Base-by-base conservation (phyloP, 176 grass and related monocot genomes). In the Oryza punctata region DNA sequence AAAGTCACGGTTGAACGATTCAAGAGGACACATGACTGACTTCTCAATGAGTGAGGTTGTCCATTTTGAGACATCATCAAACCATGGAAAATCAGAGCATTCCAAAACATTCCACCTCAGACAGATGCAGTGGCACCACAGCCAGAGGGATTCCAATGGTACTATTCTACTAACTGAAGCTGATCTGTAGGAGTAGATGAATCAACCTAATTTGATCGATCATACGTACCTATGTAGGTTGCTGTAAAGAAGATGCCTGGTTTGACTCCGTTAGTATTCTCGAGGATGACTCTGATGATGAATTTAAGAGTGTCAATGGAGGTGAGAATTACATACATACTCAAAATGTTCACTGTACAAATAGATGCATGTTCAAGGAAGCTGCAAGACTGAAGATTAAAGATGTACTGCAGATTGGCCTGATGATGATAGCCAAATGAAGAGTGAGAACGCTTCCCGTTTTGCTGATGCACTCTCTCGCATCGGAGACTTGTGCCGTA, bases 191-290 rank as follows among this genome's bases (percentile, higher is more conserved):
- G 18, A 68, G 33, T 47, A 78, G 68, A 47, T 19, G 46, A 14
- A 61, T 83, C 45, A 50, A 83, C 59, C 18, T 63, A 23, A 69
- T 46, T 46, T 69, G 43, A 47, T 76, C 3, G 35, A 37, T 37
- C 35, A 37, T 37, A 37, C 71, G 27, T 81, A 52, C 73, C 23
- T 64, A 37, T 82, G 80, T 78, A 94, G 92, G 92, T 33, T 84
- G 91, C 63, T 94, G 93, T 72, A 94, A 94, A 35, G 93, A 99
- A 85, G 96, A 99, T 63, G 87, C 91, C 78, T 99, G 96, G 96
- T 99, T 99, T 67, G 96, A 99, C 65, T 99, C 93, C 1, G 89
- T 87, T 59, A 96, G 91, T 65, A 89, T 99, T 77, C 87, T 99
- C 60, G 91, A 99, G 85, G 92, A 94, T 18, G 91, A 99, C 70